phyloP scores from a whole-genome alignment of 2,329 filamentous ascomycete genomes.

The Tolypocladium sp. region DNA sequence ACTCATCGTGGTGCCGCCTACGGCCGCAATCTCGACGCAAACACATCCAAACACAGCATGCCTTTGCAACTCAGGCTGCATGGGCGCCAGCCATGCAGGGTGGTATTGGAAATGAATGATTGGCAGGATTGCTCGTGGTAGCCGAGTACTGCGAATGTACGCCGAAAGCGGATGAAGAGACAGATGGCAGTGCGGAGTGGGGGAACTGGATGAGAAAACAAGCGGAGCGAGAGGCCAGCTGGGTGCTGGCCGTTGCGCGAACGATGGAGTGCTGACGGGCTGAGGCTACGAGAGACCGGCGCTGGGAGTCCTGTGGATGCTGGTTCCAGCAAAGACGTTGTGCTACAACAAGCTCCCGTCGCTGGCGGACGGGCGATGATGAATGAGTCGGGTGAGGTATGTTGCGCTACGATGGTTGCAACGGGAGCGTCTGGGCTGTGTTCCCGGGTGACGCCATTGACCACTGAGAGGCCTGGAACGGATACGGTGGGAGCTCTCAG shows the following conservation, averaged over 20 bases:
- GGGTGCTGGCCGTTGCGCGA: not conserved
- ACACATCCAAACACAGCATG: not conserved
- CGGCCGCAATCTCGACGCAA: not conserved
- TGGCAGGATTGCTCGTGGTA: not conserved
- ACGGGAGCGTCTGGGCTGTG: not conserved
- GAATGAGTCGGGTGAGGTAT: not conserved
- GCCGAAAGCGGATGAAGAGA: not conserved
- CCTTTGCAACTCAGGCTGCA: not conserved
- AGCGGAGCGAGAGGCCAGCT: not conserved
- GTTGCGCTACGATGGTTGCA: not conserved
- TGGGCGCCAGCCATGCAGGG: not conserved
- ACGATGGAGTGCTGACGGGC: not conserved
- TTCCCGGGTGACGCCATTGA: not conserved
- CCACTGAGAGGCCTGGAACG: not conserved
- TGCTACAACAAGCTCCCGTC: not conserved
- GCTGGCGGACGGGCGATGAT: not conserved
- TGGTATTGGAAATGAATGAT: not conserved
- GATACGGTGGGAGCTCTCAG: not conserved
- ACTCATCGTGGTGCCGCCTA: not conserved
- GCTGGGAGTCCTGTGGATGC: not conserved
- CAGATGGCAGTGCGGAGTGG: not conserved
- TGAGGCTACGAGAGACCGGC: not conserved
- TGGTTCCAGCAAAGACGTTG: not conserved
- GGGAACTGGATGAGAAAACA: not conserved
- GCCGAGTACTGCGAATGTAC: not conserved